Conservation (phyloP, 2,329 filamentous ascomycete genomes). For the Ciborinia camelliae region DNA sequence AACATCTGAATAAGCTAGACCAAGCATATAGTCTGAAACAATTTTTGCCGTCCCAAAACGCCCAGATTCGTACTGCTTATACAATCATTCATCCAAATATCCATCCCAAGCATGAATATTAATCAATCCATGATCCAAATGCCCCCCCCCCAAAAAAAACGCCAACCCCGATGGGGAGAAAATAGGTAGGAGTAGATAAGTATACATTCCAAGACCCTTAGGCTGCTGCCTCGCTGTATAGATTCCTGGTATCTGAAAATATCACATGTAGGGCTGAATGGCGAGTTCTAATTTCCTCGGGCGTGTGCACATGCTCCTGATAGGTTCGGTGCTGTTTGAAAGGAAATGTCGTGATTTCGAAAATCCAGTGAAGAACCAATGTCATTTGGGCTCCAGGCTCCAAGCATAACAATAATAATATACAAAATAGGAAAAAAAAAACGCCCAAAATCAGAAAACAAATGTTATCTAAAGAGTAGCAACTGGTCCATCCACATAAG, state of each 20-base stretch:
- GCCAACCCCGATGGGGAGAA: not conserved
- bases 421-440: conserved; percentile 2
- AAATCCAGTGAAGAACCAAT: not conserved
- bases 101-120: not conserved
- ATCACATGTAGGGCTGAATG: not conserved
- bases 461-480: no score
- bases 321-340: not conserved
- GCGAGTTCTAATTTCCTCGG: not conserved
- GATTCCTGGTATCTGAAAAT: not conserved
- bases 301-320: not conserved
- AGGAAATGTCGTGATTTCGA: not conserved
- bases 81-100: not conserved
- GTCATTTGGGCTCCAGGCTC: not conserved
- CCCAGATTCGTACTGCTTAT: not conserved
- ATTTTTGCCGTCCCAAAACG: not conserved
- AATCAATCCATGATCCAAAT: not conserved
- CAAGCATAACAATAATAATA: not conserved
- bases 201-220: not conserved
- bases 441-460: not conserved
- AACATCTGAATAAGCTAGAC: not conserved
- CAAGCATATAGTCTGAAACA: not conserved
- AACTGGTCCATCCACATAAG: not conserved
- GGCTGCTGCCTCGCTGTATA: not conserved
- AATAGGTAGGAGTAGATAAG: not conserved
- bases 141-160: not conserved